Percentiles rank a stretch among this genome's conserved stretches.
These are phyloP conservation scores for Onygenales sp. DNA, from an alignment of 2,329 filamentous ascomycete species.

Conservation along the genomic window DNA sequence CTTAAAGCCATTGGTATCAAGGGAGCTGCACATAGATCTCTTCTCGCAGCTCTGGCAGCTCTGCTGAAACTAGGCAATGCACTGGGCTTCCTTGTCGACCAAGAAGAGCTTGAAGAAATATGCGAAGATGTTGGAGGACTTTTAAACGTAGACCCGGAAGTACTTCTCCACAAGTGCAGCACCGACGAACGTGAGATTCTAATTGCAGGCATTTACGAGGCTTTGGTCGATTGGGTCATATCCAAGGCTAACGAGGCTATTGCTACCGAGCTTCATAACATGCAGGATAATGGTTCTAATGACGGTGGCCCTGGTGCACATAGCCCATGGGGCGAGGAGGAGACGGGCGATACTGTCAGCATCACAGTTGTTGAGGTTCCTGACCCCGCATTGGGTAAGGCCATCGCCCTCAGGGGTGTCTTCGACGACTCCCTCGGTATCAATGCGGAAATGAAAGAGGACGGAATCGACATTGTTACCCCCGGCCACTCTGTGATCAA, in stretches of 20 bases:
- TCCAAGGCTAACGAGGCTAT: conserved; percentile 81
- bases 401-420: conserved; percentile 75
- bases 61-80: conserved; percentile 88
- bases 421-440: conserved; percentile 92
- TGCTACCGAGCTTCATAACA: conserved; percentile 59
- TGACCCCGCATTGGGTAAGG: conserved; percentile 69
- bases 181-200: conserved; percentile 76
- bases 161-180: conserved; percentile 66
- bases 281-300: conserved; percentile 55
- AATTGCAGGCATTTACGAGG: conserved; percentile 82
- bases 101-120: conserved; percentile 71
- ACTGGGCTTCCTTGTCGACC: conserved; percentile 72
- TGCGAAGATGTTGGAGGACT: conserved; percentile 86
- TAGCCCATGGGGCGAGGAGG: conserved; percentile 60
- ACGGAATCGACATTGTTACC: conserved; percentile 68
- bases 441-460: conserved; percentile 94
- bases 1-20: conserved; percentile 92
- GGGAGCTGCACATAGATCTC: conserved; percentile 66
- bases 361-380: conserved; percentile 85
- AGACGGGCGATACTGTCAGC: conserved; percentile 72
- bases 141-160: conserved; percentile 76
- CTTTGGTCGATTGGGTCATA: conserved; percentile 90
- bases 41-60: conserved; percentile 78
- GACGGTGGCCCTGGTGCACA: conserved; percentile 51
- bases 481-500: conserved; percentile 73